Percentiles rank a stretch among this genome's conserved stretches.
phyloP scores from a whole-genome alignment of 169 alveolate species.

The Perkinsus chesapeaki region DNA sequence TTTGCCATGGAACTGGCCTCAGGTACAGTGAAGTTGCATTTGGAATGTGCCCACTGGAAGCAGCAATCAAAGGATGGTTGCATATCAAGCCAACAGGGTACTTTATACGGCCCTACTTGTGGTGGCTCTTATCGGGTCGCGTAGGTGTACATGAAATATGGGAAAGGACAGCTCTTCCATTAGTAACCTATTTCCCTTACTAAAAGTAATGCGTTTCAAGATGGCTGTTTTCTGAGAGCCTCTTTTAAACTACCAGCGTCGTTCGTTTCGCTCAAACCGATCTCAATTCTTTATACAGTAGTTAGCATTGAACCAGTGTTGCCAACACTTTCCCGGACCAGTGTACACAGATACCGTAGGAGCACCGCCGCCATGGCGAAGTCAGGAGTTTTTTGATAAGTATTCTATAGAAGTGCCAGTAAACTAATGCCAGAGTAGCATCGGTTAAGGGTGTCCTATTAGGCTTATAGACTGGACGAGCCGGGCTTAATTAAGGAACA shows the following conservation, averaged over 20 bases:
- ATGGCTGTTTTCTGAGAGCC: too few relatives aligned
- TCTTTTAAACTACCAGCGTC: too few relatives aligned
- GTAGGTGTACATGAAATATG: not conserved
- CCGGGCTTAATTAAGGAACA: not conserved
- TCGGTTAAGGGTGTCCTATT: not conserved
- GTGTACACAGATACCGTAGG: not conserved
- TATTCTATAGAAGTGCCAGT: not conserved
- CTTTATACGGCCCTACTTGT: too few relatives aligned
- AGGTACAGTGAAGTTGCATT: not conserved
- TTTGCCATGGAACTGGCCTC: too few relatives aligned
- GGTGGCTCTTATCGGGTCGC: too few relatives aligned
- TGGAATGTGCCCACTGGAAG: not conserved
- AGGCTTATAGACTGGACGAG: not conserved
- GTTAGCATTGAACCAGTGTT: too few relatives aligned
- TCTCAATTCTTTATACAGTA: too few relatives aligned
- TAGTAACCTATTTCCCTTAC: too few relatives aligned
- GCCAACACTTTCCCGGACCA: too few relatives aligned
- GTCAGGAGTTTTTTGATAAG: not conserved
- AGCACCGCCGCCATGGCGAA: not conserved
- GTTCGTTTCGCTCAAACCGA: too few relatives aligned
- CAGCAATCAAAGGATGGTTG: not conserved
- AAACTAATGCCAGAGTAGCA: not conserved
- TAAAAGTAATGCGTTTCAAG: too few relatives aligned
- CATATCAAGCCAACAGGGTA: not conserved
- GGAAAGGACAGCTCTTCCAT: not conserved